Conservation (phyloP, 2,329 filamentous ascomycete genomes). For the Hirsutella thompsonii region DNA sequence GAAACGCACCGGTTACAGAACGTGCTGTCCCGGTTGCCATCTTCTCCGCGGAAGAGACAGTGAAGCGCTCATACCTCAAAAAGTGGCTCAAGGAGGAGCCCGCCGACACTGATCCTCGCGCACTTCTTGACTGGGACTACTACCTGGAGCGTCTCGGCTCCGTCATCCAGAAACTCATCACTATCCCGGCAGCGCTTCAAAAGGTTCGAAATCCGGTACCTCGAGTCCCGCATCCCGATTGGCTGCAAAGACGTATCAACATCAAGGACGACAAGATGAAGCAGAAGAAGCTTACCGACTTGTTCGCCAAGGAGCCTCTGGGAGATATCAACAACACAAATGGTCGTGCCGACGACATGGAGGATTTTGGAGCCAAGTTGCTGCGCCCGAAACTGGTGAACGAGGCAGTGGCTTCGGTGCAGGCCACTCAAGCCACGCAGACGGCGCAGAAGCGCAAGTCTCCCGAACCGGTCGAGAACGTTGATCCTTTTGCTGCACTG, state of each 20-base stretch:
- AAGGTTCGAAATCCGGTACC: constrained; percentile 93
- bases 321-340: constrained; percentile 59
- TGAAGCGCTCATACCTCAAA: constrained; percentile 79
- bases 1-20: constrained; percentile 85
- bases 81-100: constrained; percentile 97
- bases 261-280: constrained; percentile 96
- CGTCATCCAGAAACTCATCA: constrained; percentile 97
- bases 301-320: constrained; percentile 62
- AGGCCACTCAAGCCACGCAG: constrained; percentile 25
- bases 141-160: constrained; percentile 92
- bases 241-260: constrained; percentile 87
- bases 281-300: constrained; percentile 95
- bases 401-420: constrained; percentile 42
- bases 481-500: constrained; percentile 70
- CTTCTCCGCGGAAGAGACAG: constrained; percentile 80
- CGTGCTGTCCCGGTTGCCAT: constrained; percentile 91
- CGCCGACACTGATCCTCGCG: constrained; percentile 76
- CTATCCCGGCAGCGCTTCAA: constrained; percentile 91
- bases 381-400: constrained; percentile 50
- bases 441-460: constrained; percentile 58
- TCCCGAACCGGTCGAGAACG: constrained; percentile 50
- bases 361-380: constrained; percentile 65
- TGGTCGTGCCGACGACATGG: constrained; percentile 52
- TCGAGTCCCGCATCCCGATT: constrained; percentile 86
- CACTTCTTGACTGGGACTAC: constrained; percentile 91